These are phyloP conservation scores for Coix lacrymajobi DNA, from an alignment of 176 grass and related monocot species.

Conservation along the genomic window DNA sequence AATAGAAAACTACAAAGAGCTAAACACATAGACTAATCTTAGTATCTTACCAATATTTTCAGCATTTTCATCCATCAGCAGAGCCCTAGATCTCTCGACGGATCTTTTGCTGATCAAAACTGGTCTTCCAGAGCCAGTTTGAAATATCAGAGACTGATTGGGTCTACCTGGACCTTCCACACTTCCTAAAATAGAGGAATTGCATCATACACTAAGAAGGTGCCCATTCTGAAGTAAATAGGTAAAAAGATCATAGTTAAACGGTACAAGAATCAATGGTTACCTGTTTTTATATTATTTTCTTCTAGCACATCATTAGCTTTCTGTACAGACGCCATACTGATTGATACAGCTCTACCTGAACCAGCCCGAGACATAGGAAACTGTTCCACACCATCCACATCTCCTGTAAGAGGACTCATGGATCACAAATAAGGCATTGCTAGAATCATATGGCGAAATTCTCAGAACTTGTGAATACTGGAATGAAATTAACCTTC, in stretches of 20 bases:
- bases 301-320: conserved; percentile 38
- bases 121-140: conserved; percentile 21
- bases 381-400: conserved; percentile 26
- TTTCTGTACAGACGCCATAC: conserved; percentile 36
- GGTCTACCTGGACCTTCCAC: conserved; percentile 1
- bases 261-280: background rate
- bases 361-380: conserved; percentile 41
- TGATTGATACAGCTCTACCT: conserved; percentile 40
- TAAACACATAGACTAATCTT: conserved; percentile 9
- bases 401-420: conserved; percentile 10
- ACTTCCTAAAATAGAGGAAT: conserved; percentile 25
- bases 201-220: conserved; percentile 3
- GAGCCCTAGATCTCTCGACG: conserved; percentile 7
- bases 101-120: conserved; percentile 19
- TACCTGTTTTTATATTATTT: conserved; percentile 31
- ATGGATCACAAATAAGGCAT: conserved; percentile 8
- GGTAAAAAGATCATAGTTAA: background rate
- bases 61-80: background rate
- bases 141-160: conserved; percentile 21
- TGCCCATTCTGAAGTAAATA: background rate
- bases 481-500: conserved; percentile 25
- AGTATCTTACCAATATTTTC: conserved; percentile 21
- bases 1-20: background rate
- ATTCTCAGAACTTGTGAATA: background rate
- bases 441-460: background rate